Evolutionary conservation across 2,329 filamentous ascomycete genomes (phyloP), one percentile per base, ranked within the genome.

Genomic region (Trichoderma asperellum): DNA sequence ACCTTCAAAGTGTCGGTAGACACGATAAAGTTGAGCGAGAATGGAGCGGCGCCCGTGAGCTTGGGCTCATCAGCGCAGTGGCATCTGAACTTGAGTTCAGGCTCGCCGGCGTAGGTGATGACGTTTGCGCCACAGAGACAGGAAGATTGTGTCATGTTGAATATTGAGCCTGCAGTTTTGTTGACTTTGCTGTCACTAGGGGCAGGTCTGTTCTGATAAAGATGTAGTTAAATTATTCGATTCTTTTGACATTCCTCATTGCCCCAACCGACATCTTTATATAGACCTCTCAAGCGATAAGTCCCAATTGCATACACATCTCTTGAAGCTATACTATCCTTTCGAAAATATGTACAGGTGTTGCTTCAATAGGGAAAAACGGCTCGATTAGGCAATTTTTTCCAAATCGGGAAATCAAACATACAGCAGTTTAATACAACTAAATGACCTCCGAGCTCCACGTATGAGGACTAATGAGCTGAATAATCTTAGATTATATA

Each of bases 141-240:
- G 5, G 60, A 63, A 1, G 60, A 63, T 40, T 63, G 60, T 37
- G 60, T 63, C 60, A 63, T 63, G 60, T 53, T 63, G 60, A 63
- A 37, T 2, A 21, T n/a, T 10, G 10, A 2, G n/a, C 16, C 6
- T 21, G 43, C 21, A 37, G 47, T 53, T 8, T 21, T 10, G 27
- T 27, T 37, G 7, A 24, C 12, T 62, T 61, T 16, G 14, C 5
- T 16, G 29, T 12, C 24, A 6, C 6, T 47, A 32, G 40, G 34
- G 37, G 11, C 24, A 5, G 27, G n/a, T 47, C 12, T 29, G 58
- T 40, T 34, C 24, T 61, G 12, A 24, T 49, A 6, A 61, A 16
- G 4, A 16, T 29, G 37, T 61, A 21, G 27, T 61, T 47, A 40
- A 5, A 5, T 21, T 49, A 1, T 61, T 49, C 3, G 6, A 24